phyloP scores from a whole-genome alignment of 148 eudicot species.

The Selenicereus undatus region DNA sequence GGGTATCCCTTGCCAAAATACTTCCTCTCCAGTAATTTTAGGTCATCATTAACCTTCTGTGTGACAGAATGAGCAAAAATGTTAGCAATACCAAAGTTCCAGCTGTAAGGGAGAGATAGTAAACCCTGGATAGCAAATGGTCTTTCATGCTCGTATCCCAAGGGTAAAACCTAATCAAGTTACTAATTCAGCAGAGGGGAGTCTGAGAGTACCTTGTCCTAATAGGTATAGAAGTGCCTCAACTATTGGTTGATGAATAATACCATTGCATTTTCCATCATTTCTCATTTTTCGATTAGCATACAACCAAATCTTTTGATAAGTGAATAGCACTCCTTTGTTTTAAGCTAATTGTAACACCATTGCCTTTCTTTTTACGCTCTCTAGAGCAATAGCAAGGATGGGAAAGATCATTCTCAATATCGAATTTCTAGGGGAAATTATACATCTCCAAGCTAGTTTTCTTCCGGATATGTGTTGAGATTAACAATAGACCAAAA shows the following conservation, averaged over 20 bases:
- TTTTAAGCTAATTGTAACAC: neutral
- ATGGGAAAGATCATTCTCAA: neutral
- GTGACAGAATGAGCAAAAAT: constrained; percentile 9
- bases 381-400: neutral
- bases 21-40: constrained; percentile 64
- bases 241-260: neutral
- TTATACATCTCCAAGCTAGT: neutral
- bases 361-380: neutral
- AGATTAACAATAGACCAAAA: neutral
- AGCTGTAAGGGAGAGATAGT: neutral
- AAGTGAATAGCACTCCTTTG: neutral
- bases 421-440: neutral
- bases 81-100: neutral
- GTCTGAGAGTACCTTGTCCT: neutral
- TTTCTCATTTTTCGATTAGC: neutral
- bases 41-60: constrained; percentile 71
- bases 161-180: neutral
- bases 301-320: neutral
- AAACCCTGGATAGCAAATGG: neutral
- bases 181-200: neutral
- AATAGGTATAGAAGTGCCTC: neutral
- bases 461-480: neutral
- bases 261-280: neutral
- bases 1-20: constrained; percentile 59
- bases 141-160: neutral